Conservation (phyloP, 768 basidiomycete genomes). For the Bullera alba region DNA sequence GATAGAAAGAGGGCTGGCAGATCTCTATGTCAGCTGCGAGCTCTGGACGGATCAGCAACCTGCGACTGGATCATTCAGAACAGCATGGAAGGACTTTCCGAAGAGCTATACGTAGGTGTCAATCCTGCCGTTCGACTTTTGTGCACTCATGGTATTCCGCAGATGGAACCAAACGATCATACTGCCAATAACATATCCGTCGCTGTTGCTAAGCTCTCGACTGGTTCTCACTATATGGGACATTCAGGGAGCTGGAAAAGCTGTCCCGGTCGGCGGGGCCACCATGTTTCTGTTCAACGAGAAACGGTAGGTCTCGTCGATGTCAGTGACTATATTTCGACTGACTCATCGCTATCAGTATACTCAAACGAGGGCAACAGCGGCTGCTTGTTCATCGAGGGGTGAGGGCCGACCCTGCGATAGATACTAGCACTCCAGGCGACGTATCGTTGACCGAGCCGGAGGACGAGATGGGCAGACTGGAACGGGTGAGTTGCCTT, state of each 20-base stretch:
- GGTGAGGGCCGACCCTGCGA: constrained; percentile 75
- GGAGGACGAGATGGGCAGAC: constrained; percentile 86
- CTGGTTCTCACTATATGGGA: constrained; percentile 95
- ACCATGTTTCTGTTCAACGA: constrained; percentile 86
- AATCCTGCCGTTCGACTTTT: too few species aligned
- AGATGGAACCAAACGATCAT: constrained; percentile 97
- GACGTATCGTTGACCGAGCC: constrained; percentile 55
- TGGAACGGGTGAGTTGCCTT: constrained; percentile 66
- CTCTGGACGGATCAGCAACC: constrained; percentile 89
- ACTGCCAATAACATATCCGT: constrained; percentile 85
- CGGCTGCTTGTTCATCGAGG: constrained; percentile 75
- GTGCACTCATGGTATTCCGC: not conserved
- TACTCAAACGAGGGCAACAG: constrained; percentile 84
- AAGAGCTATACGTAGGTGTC: constrained; percentile 61
- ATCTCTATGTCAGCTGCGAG: constrained; percentile 88
- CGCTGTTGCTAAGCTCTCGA: constrained; percentile 80
- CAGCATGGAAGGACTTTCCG: constrained; percentile 88
- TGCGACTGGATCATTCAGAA: constrained; percentile 81
- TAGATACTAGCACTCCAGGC: constrained; percentile 77
- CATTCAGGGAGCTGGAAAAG: constrained; percentile 71
- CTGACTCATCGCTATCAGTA: constrained; percentile 51
- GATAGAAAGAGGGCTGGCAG: constrained; percentile 77
- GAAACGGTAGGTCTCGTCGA: constrained; percentile 61
- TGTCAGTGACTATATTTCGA: not conserved
- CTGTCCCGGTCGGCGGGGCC: constrained; percentile 80